Evolutionary conservation across 257 asterid species (phyloP), one percentile per base, ranked within the genome.

Genomic region (Nicotiana tomentosiformis): DNA sequence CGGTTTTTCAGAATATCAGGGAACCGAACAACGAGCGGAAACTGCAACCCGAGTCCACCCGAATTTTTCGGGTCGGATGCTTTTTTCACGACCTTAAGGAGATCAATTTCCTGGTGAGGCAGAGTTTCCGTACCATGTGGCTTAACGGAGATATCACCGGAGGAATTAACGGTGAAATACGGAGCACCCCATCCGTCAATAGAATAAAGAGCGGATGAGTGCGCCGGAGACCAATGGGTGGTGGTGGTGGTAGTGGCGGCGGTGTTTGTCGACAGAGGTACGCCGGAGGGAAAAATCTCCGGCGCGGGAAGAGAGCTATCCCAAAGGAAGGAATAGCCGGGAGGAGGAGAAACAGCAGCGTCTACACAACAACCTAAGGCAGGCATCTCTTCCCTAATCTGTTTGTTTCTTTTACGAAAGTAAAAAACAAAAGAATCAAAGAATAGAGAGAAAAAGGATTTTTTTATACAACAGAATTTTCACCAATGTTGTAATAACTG

Each of bases 101-200:
- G 97, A 82, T 96, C 99, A 70, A 96, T 93, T 86, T 96, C 98
- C 86, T 94, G 94, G 89, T 96, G 98, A 72, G 92, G 20, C 30
- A 92, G 89, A 69, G 97, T 96, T 18, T 85, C 89, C 1, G 67
- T 68, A 4, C 98, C 98, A 49, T 93, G 77, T 0, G 99, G 93
- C 12, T 91, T 88, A 66, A 96, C 92, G 15, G 97, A 78, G 16
- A 96, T 88, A 84, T 94, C 91, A 43, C 98, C 99, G 86, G 89
- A 88, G 7, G 90, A 88, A 56, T 94, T 96, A 12, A 96, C 92
- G n/a, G 87, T 61, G 89, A 96, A 96, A 87, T 96, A 96, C 10
- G 98, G 99, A 26, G 91, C 95, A 12, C 99, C 99, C 98, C 99
- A 96, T 2, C 95, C 97, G 51, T 94, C 97, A 0, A 96, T 91